phyloP scores from a whole-genome alignment of 2,329 filamentous ascomycete species.

The Talaromyces sp. region DNA sequence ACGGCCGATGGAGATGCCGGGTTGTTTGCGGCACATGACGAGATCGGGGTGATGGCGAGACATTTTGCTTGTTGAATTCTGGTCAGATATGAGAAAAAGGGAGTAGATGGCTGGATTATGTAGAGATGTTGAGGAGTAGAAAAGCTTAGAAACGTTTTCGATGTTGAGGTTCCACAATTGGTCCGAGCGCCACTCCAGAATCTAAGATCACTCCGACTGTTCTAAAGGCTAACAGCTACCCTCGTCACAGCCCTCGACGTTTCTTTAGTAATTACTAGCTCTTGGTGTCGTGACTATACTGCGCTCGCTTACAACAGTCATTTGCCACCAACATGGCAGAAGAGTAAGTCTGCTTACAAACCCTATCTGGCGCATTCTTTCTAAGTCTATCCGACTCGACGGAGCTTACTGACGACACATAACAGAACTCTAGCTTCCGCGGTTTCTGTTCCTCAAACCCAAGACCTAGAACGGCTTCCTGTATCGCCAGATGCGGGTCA shows the following conservation, averaged over 20 bases:
- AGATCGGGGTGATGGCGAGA: constrained; percentile 96
- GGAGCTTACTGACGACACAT: not conserved
- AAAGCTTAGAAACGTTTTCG: not conserved
- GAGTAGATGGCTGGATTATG: not conserved
- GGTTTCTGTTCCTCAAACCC: constrained; percentile 49
- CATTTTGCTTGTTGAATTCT: constrained; percentile 50
- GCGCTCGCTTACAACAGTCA: not conserved
- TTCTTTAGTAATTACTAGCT: not conserved
- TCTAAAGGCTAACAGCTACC: not conserved
- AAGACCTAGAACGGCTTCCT: constrained; percentile 21
- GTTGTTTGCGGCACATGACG: constrained; percentile 99
- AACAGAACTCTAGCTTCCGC: constrained; percentile 50
- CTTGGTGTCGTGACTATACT: not conserved
- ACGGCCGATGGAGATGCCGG: constrained; percentile 95
- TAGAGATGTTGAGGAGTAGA: not conserved
- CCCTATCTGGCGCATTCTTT: not conserved
- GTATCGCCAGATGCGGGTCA: constrained; percentile 33
- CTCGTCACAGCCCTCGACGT: not conserved
- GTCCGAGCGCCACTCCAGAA: constrained; percentile 16
- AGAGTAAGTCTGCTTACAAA: constrained; percentile 21
- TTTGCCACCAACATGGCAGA: constrained; percentile 22
- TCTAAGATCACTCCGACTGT: not conserved
- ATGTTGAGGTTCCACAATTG: constrained; percentile 10
- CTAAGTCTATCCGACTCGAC: not conserved
- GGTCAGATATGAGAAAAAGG: not conserved